Conservation (phyloP, 805 yeast species). For the Naumovozyma dairenensis region DNA sequence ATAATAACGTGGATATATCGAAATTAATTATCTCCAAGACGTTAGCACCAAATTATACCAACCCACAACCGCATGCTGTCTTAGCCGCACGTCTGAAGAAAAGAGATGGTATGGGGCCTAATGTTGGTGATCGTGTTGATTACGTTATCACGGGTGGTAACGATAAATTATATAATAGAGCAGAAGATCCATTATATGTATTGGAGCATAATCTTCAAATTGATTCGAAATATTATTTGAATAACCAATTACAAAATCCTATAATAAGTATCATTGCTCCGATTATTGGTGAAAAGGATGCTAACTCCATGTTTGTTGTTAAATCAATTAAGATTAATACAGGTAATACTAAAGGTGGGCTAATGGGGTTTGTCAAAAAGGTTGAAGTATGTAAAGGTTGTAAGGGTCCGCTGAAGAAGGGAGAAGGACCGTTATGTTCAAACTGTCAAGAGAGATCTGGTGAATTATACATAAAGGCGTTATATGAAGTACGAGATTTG, state of each 20-base stretch:
- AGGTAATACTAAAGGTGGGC: constrained; percentile 68
- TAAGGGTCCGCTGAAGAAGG: constrained; percentile 59
- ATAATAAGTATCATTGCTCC: constrained; percentile 91
- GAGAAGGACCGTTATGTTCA: constrained; percentile 68
- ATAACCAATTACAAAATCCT: constrained; percentile 88
- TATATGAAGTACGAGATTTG: constrained; percentile 67
- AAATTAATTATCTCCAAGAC: constrained; percentile 92
- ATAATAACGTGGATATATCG: constrained; percentile 85
- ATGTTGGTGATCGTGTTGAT: constrained; percentile 95
- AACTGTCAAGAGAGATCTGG: constrained; percentile 69
- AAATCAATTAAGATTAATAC: constrained; percentile 33
- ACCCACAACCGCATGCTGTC: constrained; percentile 95
- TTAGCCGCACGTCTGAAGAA: constrained; percentile 91
- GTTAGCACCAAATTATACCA: constrained; percentile 83
- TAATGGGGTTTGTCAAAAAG: constrained; percentile 85
- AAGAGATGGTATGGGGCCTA: constrained; percentile 97
- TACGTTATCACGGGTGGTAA: constrained; percentile 85
- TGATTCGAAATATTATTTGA: constrained; percentile 88
- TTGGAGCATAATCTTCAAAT: constrained; percentile 86
- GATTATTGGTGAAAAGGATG: constrained; percentile 75
- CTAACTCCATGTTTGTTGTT: constrained; percentile 66
- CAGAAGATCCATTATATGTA: constrained; percentile 93
- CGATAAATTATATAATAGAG: constrained; percentile 81
- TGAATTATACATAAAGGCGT: constrained; percentile 67
- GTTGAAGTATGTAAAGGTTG: constrained; percentile 86